phyloP scores from a whole-genome alignment of 208 protist genomes.

The Phytomonas serpens region DNA sequence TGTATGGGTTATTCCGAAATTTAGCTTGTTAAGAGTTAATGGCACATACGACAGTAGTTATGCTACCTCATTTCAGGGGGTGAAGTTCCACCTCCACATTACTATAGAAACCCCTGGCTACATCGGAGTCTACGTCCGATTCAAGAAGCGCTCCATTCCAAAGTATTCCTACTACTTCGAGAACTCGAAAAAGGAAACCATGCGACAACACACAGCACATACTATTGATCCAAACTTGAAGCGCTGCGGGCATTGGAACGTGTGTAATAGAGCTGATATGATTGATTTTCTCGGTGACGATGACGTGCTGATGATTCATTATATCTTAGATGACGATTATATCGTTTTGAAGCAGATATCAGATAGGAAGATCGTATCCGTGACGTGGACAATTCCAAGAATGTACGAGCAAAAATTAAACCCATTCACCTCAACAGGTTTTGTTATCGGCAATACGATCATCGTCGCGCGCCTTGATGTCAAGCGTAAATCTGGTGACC shows the following conservation, averaged over 20 bases:
- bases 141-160: constrained; percentile 75
- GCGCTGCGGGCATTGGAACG: constrained; percentile 85
- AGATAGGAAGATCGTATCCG: constrained; percentile 23
- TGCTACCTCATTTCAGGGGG: constrained; percentile 42
- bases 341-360: constrained; percentile 24
- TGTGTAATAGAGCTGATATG: constrained; percentile 49
- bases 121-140: constrained; percentile 81
- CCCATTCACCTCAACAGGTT: constrained; percentile 63
- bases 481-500: constrained; percentile 30
- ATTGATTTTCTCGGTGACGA: constrained; percentile 37
- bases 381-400: constrained; percentile 63
- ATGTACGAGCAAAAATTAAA: constrained; percentile 51
- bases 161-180: constrained; percentile 88
- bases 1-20: constrained; percentile 60
- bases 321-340: constrained; percentile 74
- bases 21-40: constrained; percentile 25
- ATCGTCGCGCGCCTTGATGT: constrained; percentile 48
- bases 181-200: constrained; percentile 43
- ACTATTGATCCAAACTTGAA: constrained; percentile 65
- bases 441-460: constrained; percentile 35
- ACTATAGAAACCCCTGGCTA: constrained; percentile 32
- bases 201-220: constrained; percentile 87
- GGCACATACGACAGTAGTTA: constrained; percentile 66
- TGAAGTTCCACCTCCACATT: constrained; percentile 87
- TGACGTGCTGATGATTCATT: constrained; percentile 44